Percentiles rank a stretch among this genome's conserved stretches.
phyloP scores from a whole-genome alignment of 2,329 filamentous ascomycete species.

The Pseudopyrenochaeta lycopersici region DNA sequence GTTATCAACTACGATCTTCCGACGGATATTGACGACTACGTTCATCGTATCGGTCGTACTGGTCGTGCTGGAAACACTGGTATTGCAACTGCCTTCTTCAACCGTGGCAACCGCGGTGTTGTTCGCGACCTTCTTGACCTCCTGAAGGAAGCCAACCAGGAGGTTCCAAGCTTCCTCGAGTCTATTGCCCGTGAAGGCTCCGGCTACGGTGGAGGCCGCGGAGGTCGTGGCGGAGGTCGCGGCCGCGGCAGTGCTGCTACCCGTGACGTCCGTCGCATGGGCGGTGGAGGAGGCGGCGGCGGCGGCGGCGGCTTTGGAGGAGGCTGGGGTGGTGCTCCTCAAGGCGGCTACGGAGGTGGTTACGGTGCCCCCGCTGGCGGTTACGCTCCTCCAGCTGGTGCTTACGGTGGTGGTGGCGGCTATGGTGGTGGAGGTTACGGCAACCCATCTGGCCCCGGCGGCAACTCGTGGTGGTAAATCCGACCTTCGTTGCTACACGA shows the following conservation, averaged over 20 bases:
- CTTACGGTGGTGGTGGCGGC: constrained; percentile 54
- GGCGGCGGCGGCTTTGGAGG: constrained; percentile 60
- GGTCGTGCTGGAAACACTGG: constrained; percentile 99
- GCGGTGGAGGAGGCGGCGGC: constrained; percentile 67
- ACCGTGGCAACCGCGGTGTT: constrained; percentile 97
- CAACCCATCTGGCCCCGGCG: constrained; percentile 70
- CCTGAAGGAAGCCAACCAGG: constrained; percentile 98
- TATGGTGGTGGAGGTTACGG: constrained; percentile 68
- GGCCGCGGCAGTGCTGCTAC: constrained; percentile 75
- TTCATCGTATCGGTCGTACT: constrained; percentile 99
- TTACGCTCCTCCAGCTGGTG: constrained; percentile 72
- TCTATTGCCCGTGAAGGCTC: constrained; percentile 95
- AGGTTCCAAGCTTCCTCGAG: constrained; percentile 92
- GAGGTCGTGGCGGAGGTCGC: constrained; percentile 73
- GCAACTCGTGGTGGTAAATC: constrained; percentile 74
- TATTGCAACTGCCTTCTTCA: constrained; percentile 99
- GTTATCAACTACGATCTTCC: constrained; percentile 99
- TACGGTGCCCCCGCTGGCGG: constrained; percentile 56
- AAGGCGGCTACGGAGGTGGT: constrained; percentile 48
- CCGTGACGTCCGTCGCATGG: constrained; percentile 81
- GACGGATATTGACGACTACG: constrained; percentile 98
- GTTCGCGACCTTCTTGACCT: constrained; percentile 97
- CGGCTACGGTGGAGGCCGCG: constrained; percentile 78
- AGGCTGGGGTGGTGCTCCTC: constrained; percentile 49
- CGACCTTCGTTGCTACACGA: constrained; percentile 24